Evolutionary conservation across 2,329 filamentous ascomycete genomes (phyloP).

Genomic region (Furcasterigmium furcatum): DNA sequence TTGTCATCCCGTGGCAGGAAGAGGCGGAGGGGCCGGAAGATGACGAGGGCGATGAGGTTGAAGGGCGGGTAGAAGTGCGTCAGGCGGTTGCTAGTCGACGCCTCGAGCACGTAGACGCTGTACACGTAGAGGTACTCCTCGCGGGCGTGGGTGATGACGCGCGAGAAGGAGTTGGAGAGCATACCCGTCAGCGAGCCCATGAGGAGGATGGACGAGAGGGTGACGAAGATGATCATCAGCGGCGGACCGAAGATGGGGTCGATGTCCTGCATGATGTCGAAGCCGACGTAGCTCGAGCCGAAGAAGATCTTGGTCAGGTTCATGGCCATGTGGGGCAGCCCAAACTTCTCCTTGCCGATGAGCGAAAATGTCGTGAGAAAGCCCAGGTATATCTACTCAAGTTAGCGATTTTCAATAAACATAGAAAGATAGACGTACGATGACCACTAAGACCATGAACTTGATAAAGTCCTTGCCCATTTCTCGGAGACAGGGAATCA

Average conservation of each 20-base stretch:
- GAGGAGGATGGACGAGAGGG: constrained; percentile 73
- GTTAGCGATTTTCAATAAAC: too few species aligned
- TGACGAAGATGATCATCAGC: constrained; percentile 71
- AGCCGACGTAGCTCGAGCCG: constrained; percentile 71
- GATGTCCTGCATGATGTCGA: constrained; percentile 62
- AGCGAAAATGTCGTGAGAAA: constrained; percentile 86
- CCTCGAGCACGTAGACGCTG: constrained; percentile 61
- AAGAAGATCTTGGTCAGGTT: constrained; percentile 80
- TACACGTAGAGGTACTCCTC: constrained; percentile 82
- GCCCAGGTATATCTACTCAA: constrained; percentile 83
- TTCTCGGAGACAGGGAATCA: constrained; percentile 87
- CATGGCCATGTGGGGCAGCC: constrained; percentile 67
- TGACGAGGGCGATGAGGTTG: constrained; percentile 70
- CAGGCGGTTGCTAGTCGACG: constrained; percentile 64
- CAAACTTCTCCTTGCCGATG: constrained; percentile 68
- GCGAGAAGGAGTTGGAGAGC: constrained; percentile 71
- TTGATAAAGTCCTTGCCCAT: constrained; percentile 94
- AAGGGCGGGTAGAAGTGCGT: constrained; percentile 67
- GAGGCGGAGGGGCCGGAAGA: constrained; percentile 70
- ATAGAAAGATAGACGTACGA: too few species aligned
- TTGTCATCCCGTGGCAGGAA: constrained; percentile 60
- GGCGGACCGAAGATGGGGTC: constrained; percentile 57
- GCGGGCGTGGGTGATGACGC: constrained; percentile 59
- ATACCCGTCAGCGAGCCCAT: constrained; percentile 77
- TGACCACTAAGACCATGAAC: constrained; percentile 75